phyloP scores from a whole-genome alignment of 257 asterid genomes.

The Fraxinus excelsior region DNA sequence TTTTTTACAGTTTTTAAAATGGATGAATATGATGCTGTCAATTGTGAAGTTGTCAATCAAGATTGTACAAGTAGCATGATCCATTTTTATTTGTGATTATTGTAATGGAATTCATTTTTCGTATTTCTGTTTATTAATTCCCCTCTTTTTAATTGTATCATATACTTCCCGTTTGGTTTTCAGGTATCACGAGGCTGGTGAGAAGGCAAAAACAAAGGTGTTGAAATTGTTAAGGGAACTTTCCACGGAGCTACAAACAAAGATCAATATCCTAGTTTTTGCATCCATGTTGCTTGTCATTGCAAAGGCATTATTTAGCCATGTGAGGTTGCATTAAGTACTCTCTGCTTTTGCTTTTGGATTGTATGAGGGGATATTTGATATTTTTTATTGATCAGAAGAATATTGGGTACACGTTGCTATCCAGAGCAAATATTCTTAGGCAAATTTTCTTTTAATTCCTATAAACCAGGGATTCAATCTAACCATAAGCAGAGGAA shows the following conservation, averaged over 20 bases:
- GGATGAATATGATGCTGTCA: too few species aligned
- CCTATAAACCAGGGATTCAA: neutral
- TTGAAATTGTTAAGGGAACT: slow-evolving; percentile 76
- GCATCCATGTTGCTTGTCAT: slow-evolving; percentile 92
- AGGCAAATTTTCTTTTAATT: neutral
- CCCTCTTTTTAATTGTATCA: neutral
- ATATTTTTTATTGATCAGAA: neutral
- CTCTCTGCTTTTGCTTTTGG: neutral
- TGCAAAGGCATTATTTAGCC: slow-evolving; percentile 87
- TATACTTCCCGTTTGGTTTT: slow-evolving; percentile 19
- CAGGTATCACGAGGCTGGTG: slow-evolving; percentile 85
- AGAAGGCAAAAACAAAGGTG: slow-evolving; percentile 73
- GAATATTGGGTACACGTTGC: neutral
- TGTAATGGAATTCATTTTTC: neutral
- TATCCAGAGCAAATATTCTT: neutral
- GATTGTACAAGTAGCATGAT: too few species aligned
- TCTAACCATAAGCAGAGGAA: neutral
- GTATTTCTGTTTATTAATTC: slow-evolving; percentile 9
- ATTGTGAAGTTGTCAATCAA: too few species aligned
- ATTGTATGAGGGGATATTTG: neutral
- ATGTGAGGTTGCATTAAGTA: slow-evolving; percentile 57
- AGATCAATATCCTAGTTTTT: slow-evolving; percentile 81
- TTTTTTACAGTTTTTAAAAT: too few species aligned
- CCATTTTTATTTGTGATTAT: neutral
- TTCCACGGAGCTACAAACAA: slow-evolving; percentile 77